A percentile compares a stretch with the other conserved stretches of the same genome.
These are phyloP conservation scores for Ascochyta fabae DNA, from an alignment of 2,329 filamentous ascomycete genomes.

Conservation along the genomic window DNA sequence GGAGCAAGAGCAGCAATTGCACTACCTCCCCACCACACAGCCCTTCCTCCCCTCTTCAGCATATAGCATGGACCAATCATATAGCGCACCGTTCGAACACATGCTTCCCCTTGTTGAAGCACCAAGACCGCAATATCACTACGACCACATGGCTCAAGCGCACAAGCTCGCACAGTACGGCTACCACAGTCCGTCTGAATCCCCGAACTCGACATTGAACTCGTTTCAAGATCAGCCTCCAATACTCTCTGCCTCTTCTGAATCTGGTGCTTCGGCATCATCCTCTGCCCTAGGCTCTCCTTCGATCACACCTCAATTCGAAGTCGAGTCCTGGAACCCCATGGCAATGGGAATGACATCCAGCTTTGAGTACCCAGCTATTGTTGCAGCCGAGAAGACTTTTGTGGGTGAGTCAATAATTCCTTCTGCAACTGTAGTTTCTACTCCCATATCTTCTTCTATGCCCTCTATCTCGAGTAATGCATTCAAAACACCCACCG, in stretches of 20 bases:
- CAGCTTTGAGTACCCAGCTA: conserved; percentile 60
- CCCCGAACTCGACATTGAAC: conserved; percentile 53
- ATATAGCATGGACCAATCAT: conserved; percentile 45
- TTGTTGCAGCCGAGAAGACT: conserved; percentile 55
- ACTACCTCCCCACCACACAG: conserved; percentile 40
- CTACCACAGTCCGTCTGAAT: conserved; percentile 50
- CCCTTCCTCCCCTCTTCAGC: conserved; percentile 37
- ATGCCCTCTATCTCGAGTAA: conserved; percentile 20
- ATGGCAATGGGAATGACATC: conserved; percentile 67
- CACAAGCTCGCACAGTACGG: conserved; percentile 48
- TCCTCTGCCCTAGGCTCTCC: conserved; percentile 60
- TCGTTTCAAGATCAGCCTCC: conserved; percentile 57
- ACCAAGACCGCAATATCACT: conserved; percentile 44
- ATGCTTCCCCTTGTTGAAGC: conserved; percentile 42
- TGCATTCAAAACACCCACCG: conserved; percentile 43
- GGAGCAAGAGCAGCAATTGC: conserved; percentile 41
- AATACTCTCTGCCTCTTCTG: conserved; percentile 56
- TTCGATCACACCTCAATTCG: conserved; percentile 66
- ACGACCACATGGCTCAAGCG: conserved; percentile 44
- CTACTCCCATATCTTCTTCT: conserved; percentile 25
- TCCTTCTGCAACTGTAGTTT: conserved; percentile 38
- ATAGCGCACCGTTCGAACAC: conserved; percentile 47
- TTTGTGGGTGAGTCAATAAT: conserved; percentile 59
- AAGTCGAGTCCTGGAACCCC: conserved; percentile 63
- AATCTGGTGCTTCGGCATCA: conserved; percentile 59